Conservation (phyloP, 2,329 filamentous ascomycete species). For the Elsinoe fawcettii region DNA sequence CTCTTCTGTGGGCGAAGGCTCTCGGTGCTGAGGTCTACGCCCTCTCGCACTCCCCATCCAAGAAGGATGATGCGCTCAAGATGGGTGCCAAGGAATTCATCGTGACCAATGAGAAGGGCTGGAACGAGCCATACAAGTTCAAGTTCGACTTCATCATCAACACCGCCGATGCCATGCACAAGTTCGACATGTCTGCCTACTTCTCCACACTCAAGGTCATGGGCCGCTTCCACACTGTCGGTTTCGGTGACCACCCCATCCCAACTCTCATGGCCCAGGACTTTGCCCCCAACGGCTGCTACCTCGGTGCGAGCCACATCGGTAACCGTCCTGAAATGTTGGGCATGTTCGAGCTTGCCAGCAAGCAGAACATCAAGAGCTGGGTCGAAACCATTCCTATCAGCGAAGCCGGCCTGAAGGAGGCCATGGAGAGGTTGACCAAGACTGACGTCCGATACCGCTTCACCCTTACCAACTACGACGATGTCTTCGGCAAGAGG, state of each 20-base stretch:
- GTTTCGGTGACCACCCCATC: constrained; percentile 68
- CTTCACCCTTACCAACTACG: constrained; percentile 55
- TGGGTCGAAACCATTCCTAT: constrained; percentile 63
- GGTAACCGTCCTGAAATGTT: constrained; percentile 44
- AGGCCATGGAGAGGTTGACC: constrained; percentile 62
- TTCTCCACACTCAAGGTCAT: constrained; percentile 74
- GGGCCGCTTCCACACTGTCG: constrained; percentile 71
- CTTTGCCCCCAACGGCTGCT: constrained; percentile 63
- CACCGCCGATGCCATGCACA: constrained; percentile 60
- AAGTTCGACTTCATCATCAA: constrained; percentile 72
- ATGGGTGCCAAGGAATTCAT: constrained; percentile 56
- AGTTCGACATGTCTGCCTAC: constrained; percentile 64
- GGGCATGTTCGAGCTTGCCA: constrained; percentile 44
- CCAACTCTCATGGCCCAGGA: constrained; percentile 64
- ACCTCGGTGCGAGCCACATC: constrained; percentile 45
- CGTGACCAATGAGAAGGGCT: constrained; percentile 49
- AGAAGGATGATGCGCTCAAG: constrained; percentile 53
- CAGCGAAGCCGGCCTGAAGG: constrained; percentile 58
- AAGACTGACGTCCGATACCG: constrained; percentile 65
- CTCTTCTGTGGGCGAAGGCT: constrained; percentile 42
- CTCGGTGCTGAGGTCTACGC: constrained; percentile 56
- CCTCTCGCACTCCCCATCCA: constrained; percentile 51
- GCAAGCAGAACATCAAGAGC: constrained; percentile 45
- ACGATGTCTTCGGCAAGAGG: constrained; percentile 56
- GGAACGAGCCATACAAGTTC: constrained; percentile 48